These are phyloP conservation scores for Talaromyces trachyspermus DNA, from an alignment of 495 filamentous ascomycete species.

Conservation along the genomic window DNA sequence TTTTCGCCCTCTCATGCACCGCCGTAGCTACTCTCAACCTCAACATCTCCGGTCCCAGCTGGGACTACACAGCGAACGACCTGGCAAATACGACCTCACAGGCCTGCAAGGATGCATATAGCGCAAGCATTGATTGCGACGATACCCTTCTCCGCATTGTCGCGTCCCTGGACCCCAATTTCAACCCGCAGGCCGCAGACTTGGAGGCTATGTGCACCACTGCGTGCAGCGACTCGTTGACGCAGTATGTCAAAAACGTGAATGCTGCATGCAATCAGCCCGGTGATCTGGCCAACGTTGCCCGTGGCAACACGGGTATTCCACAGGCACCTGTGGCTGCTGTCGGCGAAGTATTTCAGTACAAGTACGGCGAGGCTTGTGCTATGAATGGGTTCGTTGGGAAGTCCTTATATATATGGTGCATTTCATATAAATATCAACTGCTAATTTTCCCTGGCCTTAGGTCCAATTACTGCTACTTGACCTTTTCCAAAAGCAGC, in stretches of 20 bases:
- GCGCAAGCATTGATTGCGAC: constrained; percentile 22
- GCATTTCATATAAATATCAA: neutral
- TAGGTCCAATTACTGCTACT: constrained; percentile 20
- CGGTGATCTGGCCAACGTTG: constrained; percentile 19
- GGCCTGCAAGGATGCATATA: constrained; percentile 25
- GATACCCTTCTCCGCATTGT: constrained; percentile 20
- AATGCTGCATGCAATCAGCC: constrained; percentile 15
- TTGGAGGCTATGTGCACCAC: constrained; percentile 20
- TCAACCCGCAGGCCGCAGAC: constrained; percentile 7
- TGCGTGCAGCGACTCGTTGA: constrained; percentile 21
- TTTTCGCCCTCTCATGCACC: constrained; percentile 14
- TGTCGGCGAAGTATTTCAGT: constrained; percentile 23
- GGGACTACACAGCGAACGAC: constrained; percentile 23
- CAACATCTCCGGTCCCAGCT: constrained; percentile 15
- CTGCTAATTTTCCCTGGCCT: no score
- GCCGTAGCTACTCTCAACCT: constrained; percentile 18
- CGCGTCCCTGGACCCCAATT: constrained; percentile 16
- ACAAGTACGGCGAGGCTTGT: constrained; percentile 19
- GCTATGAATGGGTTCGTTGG: constrained; percentile 11
- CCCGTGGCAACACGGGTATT: neutral
- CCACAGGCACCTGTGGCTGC: constrained; percentile 15
- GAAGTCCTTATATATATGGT: neutral
- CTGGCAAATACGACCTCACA: constrained; percentile 21
- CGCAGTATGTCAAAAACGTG: constrained; percentile 21
- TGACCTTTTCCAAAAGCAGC: constrained; percentile 13